Percentiles rank a stretch among this genome's conserved stretches.
Evolutionary conservation across 768 basidiomycete species (phyloP).

Genomic region (Hericium erinaceus): DNA sequence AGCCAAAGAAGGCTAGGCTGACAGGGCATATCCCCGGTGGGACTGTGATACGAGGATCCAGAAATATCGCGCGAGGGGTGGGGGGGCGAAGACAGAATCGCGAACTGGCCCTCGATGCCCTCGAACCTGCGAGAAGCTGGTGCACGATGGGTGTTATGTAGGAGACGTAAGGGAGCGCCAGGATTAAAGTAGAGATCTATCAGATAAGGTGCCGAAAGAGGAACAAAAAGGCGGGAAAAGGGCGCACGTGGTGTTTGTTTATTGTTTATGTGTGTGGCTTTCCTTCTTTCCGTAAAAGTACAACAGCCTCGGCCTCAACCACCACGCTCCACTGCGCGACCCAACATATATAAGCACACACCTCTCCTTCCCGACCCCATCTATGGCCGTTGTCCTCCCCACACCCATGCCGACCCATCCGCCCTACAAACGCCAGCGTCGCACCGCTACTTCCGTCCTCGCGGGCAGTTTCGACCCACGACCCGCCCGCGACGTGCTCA

Average conservation of each 20-base stretch:
- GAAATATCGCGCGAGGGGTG: too few species aligned
- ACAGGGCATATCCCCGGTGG: too few species aligned
- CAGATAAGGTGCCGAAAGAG: not conserved
- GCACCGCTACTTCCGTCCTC: conserved; percentile 68
- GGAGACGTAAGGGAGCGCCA: too few species aligned
- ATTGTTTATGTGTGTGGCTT: not conserved
- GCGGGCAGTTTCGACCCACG: conserved; percentile 65
- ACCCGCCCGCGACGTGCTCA: conserved; percentile 65
- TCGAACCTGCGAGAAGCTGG: too few species aligned
- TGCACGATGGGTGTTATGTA: too few species aligned
- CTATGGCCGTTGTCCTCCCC: conserved; percentile 26
- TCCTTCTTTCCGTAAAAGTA: conserved; percentile 5
- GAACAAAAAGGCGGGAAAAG: not conserved
- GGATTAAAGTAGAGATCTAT: too few species aligned
- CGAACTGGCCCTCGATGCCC: too few species aligned
- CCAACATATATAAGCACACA: conserved; percentile 1
- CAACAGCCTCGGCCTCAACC: conserved; percentile 14
- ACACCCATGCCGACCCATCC: conserved; percentile 10
- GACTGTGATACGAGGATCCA: too few species aligned
- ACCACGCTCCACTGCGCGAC: conserved; percentile 15
- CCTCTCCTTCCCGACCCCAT: not conserved
- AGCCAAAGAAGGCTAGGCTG: too few species aligned
- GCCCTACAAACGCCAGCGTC: conserved; percentile 30
- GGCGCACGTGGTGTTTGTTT: not conserved
- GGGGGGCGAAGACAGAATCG: too few species aligned